Conservation (phyloP, 345 rosid genomes). For the Bretschneidera sinensis region DNA sequence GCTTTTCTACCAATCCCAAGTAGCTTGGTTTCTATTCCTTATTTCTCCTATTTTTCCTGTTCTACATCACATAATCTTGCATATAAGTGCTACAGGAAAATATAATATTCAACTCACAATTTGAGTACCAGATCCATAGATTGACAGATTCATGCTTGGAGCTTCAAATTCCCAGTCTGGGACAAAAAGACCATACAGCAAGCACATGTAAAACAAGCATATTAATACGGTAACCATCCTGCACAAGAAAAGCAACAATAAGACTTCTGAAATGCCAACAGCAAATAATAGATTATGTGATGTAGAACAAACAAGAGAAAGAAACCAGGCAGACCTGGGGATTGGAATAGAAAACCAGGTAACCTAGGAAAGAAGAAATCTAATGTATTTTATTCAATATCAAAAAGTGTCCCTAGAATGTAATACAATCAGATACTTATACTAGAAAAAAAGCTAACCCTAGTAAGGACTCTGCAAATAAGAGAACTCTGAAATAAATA, state of each 20-base stretch:
- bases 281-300: neutral
- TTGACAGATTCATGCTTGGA: constrained; percentile 15
- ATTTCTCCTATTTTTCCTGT: no score
- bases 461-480: no score
- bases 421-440: no score
- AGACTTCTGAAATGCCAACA: neutral
- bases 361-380: no score
- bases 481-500: no score
- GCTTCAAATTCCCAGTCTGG: constrained; percentile 55
- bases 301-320: neutral
- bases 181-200: constrained; percentile 51
- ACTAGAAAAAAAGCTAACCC: no score
- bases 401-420: no score
- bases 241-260: constrained; percentile 22
- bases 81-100: constrained; percentile 1
- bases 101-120: constrained; percentile 33
- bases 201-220: constrained; percentile 35
- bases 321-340: no score
- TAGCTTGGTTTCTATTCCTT: no score
- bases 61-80: constrained; percentile 6
- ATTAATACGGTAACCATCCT: constrained; percentile 39
- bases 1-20: no score
- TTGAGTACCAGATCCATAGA: constrained; percentile 23
- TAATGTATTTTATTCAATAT: no score
- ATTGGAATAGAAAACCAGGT: no score